Conservation (phyloP, 176 grass and related monocot genomes). For the Melocanna baccifera region DNA sequence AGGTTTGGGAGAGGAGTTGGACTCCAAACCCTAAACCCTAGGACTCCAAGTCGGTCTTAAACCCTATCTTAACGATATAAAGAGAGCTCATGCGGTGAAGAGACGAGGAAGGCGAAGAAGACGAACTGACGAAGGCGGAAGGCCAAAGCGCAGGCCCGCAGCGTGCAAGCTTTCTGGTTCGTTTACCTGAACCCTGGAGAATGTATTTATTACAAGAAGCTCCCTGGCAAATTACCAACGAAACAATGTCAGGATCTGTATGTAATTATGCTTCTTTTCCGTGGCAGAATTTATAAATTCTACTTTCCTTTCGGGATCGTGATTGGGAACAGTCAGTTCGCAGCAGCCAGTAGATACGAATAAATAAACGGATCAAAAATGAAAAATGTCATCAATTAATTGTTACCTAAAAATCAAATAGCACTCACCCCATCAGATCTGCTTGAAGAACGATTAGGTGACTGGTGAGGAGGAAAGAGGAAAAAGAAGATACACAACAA, state of each 20-base stretch:
- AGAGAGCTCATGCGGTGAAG: not conserved
- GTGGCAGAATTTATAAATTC: not conserved
- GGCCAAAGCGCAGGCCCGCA: too few species aligned
- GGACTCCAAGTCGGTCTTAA: not conserved
- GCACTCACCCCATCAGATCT: too few species aligned
- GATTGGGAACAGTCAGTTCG: not conserved
- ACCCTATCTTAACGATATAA: not conserved
- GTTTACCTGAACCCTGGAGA: not conserved
- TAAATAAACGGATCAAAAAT: not conserved
- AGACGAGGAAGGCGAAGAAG: not conserved
- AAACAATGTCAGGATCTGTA: not conserved
- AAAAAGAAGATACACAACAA: too few species aligned
- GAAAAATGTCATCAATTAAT: not conserved
- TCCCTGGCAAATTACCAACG: not conserved
- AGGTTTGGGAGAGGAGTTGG: not conserved
- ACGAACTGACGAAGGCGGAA: not conserved
- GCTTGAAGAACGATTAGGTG: too few species aligned
- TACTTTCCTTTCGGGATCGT: not conserved
- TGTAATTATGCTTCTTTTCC: not conserved
- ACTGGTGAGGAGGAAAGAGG: too few species aligned
- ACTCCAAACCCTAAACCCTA: constrained; percentile 24
- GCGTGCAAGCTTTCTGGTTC: not conserved
- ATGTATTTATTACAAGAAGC: not conserved
- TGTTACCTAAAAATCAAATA: not conserved
- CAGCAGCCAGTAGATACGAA: not conserved